These are phyloP conservation scores for Colletotrichum truncatum DNA, from an alignment of 2,329 filamentous ascomycete species.

Conservation along the genomic window DNA sequence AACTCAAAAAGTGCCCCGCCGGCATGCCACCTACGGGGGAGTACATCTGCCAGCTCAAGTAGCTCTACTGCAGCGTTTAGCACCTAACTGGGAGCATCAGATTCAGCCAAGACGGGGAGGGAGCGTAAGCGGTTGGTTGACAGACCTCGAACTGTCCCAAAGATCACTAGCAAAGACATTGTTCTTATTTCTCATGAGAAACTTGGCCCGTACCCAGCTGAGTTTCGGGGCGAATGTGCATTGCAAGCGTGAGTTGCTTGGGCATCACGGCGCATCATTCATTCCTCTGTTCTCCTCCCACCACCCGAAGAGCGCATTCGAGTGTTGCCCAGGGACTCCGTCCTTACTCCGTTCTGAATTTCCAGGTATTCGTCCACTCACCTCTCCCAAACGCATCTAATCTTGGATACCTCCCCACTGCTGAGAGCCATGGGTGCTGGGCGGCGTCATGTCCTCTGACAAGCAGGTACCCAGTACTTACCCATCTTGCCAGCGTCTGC, in stretches of 20 bases:
- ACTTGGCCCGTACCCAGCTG: too few species aligned
- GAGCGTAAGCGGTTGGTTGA: neutral
- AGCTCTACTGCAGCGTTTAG: neutral
- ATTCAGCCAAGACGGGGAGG: conserved; percentile 2
- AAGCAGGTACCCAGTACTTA: conserved; percentile 1
- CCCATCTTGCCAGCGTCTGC: conserved; percentile 2
- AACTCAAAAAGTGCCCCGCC: conserved; percentile 14
- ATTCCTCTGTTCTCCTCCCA: too few species aligned
- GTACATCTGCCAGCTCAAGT: neutral
- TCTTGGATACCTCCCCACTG: neutral
- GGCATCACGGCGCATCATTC: too few species aligned
- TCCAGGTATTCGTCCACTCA: too few species aligned
- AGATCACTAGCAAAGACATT: too few species aligned
- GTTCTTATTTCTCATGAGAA: too few species aligned
- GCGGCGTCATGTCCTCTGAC: neutral
- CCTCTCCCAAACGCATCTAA: neutral
- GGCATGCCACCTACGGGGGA: neutral
- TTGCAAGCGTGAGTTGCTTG: too few species aligned
- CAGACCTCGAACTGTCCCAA: neutral
- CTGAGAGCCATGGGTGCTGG: neutral
- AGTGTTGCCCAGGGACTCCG: too few species aligned
- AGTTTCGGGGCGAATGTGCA: too few species aligned
- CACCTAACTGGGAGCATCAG: neutral
- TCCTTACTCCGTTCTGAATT: too few species aligned
- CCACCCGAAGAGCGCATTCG: too few species aligned